These are phyloP conservation scores for Triangularia verruculosa DNA, from an alignment of 2,329 filamentous ascomycete species.

Conservation along the genomic window DNA sequence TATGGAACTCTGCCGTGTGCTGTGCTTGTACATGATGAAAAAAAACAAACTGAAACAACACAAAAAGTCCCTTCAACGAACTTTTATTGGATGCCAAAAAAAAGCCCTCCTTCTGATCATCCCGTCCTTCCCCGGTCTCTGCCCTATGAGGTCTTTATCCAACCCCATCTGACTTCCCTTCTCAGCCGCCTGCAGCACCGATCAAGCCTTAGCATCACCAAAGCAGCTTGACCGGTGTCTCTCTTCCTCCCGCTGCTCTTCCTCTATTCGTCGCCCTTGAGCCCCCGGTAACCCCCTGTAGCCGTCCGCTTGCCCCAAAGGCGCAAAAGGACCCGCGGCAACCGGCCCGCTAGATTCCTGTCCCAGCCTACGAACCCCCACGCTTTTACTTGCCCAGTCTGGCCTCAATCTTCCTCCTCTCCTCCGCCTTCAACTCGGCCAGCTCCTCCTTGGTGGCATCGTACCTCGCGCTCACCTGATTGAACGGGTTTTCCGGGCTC, in stretches of 20 bases:
- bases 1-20: neutral
- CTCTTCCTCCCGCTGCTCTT: neutral
- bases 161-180: conserved; percentile 15
- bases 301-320: neutral
- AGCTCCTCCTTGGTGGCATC: conserved; percentile 79
- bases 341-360: too few species aligned
- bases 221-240: neutral
- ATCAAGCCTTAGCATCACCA: neutral
- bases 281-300: neutral
- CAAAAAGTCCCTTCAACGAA: neutral
- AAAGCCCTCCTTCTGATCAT: neutral
- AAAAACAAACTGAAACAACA: too few species aligned
- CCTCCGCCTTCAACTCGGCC: conserved; percentile 58
- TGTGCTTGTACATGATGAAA: neutral
- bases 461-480: conserved; percentile 73
- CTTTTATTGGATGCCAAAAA: too few species aligned
- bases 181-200: conserved; percentile 12
- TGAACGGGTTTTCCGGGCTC: conserved; percentile 92
- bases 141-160: neutral
- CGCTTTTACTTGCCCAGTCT: conserved; percentile 49
- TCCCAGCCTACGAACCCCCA: neutral
- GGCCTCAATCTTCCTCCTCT: conserved; percentile 72
- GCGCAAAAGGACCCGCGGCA: neutral
- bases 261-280: neutral
- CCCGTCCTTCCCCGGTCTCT: conserved; percentile 5